Base-by-base conservation (phyloP, 129 eudicot species). In the Tanacetum coccineum region DNA sequence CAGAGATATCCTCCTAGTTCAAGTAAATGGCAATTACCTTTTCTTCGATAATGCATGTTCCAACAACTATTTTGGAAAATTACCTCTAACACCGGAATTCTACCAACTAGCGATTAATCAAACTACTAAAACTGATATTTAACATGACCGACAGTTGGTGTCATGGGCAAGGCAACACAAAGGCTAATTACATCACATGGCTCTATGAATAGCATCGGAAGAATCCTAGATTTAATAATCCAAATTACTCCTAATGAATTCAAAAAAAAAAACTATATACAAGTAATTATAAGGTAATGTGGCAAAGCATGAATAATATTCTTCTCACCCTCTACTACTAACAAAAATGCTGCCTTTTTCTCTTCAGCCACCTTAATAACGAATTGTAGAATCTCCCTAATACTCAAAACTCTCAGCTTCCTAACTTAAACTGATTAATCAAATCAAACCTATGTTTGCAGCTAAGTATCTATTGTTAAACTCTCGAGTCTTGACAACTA, bases 371-470 rank as follows among this genome's bases (percentile, higher is more conserved):
- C 57, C 52, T 19, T 17, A 30, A 59, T 28, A 14, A 70, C 28
- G 28, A 28, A 70, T 12, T 46, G n/a, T 46, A 58, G 59, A 46
- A 59, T 59, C 49, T 11, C 67, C n/a, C 19, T n/a, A 47, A 47
- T 70, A 32, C n/a, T 13, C 36, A 28, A 12, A 32, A 18, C 3
- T 58, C 14, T 56, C 25, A 46, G 61, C 30, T 60, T 71, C 19
- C 42, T 12, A 39, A 68, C 25, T 13, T 40, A 20, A 26, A 53
- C 40, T 68, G 62, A 55, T 54, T 20, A 53, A 32, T 13, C n/a
- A 42, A 4, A 49, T 14, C 3, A 2, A 55, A 14, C 54, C 28
- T 45, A 51, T 13, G 13, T 18, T 53, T 53, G 26, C 36, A 59
- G 30, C 1, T 47, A 20, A 40, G 22, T 46, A 20, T 15, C 17